A percentile compares a stretch with the other conserved stretches of the same genome.
Evolutionary conservation across 1,284 basidiomycete species (phyloP).

Genomic region (Quambalaria eucalypti): DNA sequence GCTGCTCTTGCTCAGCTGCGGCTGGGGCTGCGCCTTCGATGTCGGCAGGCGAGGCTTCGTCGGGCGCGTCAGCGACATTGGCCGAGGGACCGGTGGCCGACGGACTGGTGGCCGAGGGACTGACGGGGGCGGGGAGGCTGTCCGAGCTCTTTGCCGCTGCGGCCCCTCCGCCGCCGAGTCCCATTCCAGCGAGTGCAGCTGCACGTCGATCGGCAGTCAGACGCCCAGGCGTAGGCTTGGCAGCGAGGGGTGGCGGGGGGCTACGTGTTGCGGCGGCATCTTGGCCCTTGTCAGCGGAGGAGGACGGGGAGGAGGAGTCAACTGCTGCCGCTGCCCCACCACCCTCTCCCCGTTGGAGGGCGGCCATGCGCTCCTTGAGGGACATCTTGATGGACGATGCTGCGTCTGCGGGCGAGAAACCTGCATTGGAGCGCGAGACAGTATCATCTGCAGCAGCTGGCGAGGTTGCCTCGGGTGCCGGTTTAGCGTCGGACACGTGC

Average conservation of each 20-base stretch:
- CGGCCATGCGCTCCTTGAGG: slow-evolving; percentile 45
- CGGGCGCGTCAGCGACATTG: background rate
- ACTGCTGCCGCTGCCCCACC: slow-evolving; percentile 4
- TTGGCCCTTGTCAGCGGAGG: no score
- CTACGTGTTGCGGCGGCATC: background rate
- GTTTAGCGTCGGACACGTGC: background rate
- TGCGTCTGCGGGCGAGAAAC: slow-evolving; percentile 40
- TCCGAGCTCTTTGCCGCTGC: background rate
- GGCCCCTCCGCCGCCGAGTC: background rate
- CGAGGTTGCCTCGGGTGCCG: background rate
- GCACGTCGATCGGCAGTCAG: slow-evolving; percentile 1
- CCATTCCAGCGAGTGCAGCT: slow-evolving; percentile 1
- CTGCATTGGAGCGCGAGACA: background rate
- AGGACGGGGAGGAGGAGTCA: background rate
- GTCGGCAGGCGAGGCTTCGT: background rate
- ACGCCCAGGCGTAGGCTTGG: slow-evolving; percentile 3
- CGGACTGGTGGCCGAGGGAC: no score
- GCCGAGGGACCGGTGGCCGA: background rate
- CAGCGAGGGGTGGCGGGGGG: background rate
- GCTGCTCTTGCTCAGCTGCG: background rate
- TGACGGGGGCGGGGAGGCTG: background rate
- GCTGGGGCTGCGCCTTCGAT: background rate
- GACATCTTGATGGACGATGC: slow-evolving; percentile 44
- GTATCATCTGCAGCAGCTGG: background rate
- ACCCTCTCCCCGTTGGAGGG: slow-evolving; percentile 29